A percentile compares a stretch with the other conserved stretches of the same genome.
phyloP scores from a whole-genome alignment of 2,329 filamentous ascomycete genomes.

The Cryphonectria japonica region DNA sequence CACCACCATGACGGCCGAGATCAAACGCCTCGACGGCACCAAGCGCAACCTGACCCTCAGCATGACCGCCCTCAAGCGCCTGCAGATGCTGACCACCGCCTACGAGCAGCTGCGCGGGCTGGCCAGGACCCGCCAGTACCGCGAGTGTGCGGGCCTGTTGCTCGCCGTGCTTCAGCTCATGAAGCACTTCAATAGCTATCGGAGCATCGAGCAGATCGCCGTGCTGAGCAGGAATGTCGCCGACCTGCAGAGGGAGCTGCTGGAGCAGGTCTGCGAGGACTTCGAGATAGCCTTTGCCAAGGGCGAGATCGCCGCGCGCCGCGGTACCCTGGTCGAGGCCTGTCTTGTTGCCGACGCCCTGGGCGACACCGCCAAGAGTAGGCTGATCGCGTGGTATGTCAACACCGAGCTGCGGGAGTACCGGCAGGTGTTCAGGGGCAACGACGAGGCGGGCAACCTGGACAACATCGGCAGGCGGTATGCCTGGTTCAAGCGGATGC shows the following conservation, averaged over 20 bases:
- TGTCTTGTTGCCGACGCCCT: constrained; percentile 94
- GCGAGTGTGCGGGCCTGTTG: constrained; percentile 90
- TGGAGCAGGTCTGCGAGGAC: constrained; percentile 99
- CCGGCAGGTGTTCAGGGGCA: constrained; percentile 91
- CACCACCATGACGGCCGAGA: constrained; percentile 98
- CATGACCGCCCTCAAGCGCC: constrained; percentile 94
- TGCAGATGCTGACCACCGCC: constrained; percentile 99
- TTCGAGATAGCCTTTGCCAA: constrained; percentile 96
- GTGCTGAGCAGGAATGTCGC: constrained; percentile 89
- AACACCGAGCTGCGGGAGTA: constrained; percentile 97
- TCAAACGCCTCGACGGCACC: constrained; percentile 94
- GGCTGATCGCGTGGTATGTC: constrained; percentile 94
- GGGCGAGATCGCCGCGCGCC: constrained; percentile 73
- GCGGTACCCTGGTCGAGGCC: constrained; percentile 77
- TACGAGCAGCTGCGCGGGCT: constrained; percentile 91
- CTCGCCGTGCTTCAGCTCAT: constrained; percentile 97
- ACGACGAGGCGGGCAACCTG: constrained; percentile 92
- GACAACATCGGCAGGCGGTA: constrained; percentile 97
- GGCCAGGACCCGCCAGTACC: constrained; percentile 85
- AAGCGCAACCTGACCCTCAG: constrained; percentile 95
- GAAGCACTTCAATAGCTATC: constrained; percentile 97
- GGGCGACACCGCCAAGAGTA: constrained; percentile 80
- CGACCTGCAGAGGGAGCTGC: constrained; percentile 86
- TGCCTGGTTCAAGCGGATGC: constrained; percentile 93
- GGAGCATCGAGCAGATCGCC: constrained; percentile 97